Conservation (phyloP, 805 yeast species). For the Candida tammaniensis region DNA sequence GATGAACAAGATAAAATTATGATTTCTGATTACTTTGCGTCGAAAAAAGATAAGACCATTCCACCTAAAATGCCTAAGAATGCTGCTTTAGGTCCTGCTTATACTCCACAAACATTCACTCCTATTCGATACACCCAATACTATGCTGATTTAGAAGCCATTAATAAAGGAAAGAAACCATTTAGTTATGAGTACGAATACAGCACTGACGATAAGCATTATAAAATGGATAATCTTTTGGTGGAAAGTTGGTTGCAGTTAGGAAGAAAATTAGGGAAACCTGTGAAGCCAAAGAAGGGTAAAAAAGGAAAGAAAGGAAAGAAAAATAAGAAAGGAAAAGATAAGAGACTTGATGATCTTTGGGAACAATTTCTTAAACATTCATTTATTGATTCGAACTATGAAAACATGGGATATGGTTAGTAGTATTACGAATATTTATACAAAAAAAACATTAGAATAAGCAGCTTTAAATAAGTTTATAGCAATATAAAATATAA, state of each 20-base stretch:
- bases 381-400: constrained; percentile 65
- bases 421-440: constrained; percentile 10
- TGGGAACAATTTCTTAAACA: constrained; percentile 59
- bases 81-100: constrained; percentile 71
- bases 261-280: constrained; percentile 52
- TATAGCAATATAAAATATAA: neutral
- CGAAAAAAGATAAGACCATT: constrained; percentile 54
- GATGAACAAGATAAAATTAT: constrained; percentile 13
- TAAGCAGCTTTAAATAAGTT: no score
- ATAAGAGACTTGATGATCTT: constrained; percentile 30
- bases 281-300: no score
- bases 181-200: constrained; percentile 68
- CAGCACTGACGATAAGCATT: constrained; percentile 60
- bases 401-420: constrained; percentile 50
- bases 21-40: constrained; percentile 10
- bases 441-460: neutral
- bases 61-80: constrained; percentile 57
- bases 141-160: constrained; percentile 56
- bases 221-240: constrained; percentile 50
- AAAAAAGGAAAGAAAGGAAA: constrained; percentile 4
- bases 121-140: constrained; percentile 75
- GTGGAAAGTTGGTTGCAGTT: constrained; percentile 62
- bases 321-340: constrained; percentile 7
- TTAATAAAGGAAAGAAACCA: constrained; percentile 43
- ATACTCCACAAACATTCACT: constrained; percentile 64